These are phyloP conservation scores for Thalassiosira gravida DNA, from an alignment of 352 stramenopile genomes.

Conservation along the genomic window DNA sequence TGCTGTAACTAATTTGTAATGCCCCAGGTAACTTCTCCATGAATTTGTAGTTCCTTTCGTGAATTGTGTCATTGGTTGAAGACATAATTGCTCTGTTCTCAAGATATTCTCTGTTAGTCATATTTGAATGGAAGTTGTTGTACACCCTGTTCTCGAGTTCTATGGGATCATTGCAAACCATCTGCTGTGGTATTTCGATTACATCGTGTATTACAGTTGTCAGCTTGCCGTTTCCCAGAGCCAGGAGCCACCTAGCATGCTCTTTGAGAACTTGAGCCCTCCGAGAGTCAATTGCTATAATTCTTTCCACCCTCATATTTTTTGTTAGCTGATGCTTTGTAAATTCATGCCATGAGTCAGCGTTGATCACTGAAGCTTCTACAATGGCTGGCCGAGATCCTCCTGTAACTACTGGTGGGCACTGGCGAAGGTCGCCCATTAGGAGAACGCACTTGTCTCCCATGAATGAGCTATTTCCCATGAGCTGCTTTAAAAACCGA, in stretches of 20 bases:
- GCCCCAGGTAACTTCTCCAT: slow-evolving; percentile 10
- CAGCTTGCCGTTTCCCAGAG: background rate
- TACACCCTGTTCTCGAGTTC: slow-evolving; percentile 23
- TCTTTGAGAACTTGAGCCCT: background rate
- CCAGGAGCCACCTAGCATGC: background rate
- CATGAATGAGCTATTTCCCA: background rate
- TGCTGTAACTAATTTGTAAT: slow-evolving; percentile 6
- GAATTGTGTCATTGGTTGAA: slow-evolving; percentile 19
- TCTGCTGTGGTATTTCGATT: slow-evolving; percentile 21
- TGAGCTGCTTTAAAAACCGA: background rate
- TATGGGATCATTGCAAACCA: slow-evolving; percentile 5
- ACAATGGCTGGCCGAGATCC: background rate
- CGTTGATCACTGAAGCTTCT: background rate
- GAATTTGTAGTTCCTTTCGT: slow-evolving; percentile 22
- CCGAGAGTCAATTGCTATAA: background rate
- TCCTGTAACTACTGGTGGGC: background rate
- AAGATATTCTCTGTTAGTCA: slow-evolving; percentile 9
- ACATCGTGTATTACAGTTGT: background rate
- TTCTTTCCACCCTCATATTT: background rate
- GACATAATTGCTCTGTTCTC: slow-evolving; percentile 11
- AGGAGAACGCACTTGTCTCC: background rate
- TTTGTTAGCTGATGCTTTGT: background rate
- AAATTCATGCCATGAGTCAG: background rate
- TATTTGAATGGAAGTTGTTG: slow-evolving; percentile 15
- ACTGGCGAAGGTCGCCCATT: background rate